These are phyloP conservation scores for Ilex aquifolium DNA, from an alignment of 257 asterid species.

Conservation along the genomic window DNA sequence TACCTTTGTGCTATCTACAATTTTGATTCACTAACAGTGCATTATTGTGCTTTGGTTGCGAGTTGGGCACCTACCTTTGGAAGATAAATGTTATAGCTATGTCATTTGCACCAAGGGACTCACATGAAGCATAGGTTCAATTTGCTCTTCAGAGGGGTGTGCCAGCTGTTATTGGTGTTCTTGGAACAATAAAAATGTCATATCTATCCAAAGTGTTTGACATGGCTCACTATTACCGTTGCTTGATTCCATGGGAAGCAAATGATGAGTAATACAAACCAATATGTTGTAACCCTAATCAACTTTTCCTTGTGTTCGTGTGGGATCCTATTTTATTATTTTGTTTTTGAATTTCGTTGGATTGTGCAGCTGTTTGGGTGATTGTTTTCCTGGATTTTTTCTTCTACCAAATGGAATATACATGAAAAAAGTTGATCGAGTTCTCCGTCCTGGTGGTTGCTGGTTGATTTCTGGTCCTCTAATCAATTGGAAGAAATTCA, in stretches of 20 bases:
- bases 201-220: constrained; percentile 54
- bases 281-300: too few species aligned
- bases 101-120: constrained; percentile 61
- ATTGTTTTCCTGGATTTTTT: not conserved
- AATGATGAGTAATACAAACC: constrained; percentile 29
- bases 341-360: too few species aligned
- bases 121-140: constrained; percentile 15
- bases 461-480: constrained; percentile 72
- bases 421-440: too few species aligned
- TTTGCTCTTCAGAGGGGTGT: constrained; percentile 68
- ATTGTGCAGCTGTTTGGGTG: too few species aligned
- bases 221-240: constrained; percentile 64
- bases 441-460: constrained; percentile 49
- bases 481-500: constrained; percentile 40
- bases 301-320: too few species aligned
- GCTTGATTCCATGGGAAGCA: constrained; percentile 53
- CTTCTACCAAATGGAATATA: constrained; percentile 33
- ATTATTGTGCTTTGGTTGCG: constrained; percentile 33
- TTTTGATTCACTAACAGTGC: not conserved
- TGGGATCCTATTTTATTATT: too few species aligned
- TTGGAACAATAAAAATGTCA: constrained; percentile 48
- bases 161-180: constrained; percentile 63
- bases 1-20: too few species aligned
- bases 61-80: constrained; percentile 64
- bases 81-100: constrained; percentile 46